Evolutionary conservation across 306 rosid species (phyloP).

Genomic region (Trifolium pratense): DNA sequence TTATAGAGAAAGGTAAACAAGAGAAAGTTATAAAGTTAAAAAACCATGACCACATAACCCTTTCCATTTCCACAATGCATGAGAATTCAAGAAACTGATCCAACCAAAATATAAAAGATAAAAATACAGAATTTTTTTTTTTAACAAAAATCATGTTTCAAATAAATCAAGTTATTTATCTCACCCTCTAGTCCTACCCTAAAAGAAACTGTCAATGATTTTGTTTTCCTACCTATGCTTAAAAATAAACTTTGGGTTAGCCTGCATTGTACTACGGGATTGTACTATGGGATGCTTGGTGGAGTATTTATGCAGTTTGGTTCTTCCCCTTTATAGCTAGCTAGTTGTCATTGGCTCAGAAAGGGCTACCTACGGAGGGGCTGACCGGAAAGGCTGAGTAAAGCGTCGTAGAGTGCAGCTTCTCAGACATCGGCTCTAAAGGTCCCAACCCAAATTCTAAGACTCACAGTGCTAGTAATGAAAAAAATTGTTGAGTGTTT

Average conservation of each 20-base stretch:
- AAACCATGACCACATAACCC: conserved; percentile 25
- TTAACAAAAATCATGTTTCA: background rate
- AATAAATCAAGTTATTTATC: conserved; percentile 3
- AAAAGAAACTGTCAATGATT: background rate
- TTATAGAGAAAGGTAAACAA: conserved; percentile 17
- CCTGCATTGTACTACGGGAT: background rate
- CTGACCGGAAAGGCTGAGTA: background rate
- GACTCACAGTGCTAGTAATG: background rate
- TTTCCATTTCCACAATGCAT: background rate
- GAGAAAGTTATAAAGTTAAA: background rate
- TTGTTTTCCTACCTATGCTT: background rate
- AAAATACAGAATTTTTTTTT: background rate
- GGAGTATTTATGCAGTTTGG: no score
- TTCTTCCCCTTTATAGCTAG: background rate
- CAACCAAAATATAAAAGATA: background rate
- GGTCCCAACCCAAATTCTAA: background rate
- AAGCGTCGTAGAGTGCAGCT: background rate
- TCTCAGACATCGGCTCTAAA: no score
- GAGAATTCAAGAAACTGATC: background rate
- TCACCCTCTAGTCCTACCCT: background rate
- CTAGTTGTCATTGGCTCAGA: background rate
- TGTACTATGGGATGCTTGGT: no score
- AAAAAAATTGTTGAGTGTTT: background rate
- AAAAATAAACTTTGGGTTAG: background rate
- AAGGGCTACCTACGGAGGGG: background rate